phyloP scores from a whole-genome alignment of 129 eudicot genomes.

The Daucus carota region DH1_v3.0 NC_030381.2:49344501-49345000 shows the following conservation, averaged over 20 bases:
- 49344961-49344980: constrained; percentile 6
- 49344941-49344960: constrained; percentile 26
- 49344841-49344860: constrained; percentile 89
- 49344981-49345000: background rate
- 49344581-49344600: constrained; percentile 34
- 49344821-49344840: constrained; percentile 56
- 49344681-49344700: constrained; percentile 36
- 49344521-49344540: constrained; percentile 85
- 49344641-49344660: constrained; percentile 44
- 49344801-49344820: constrained; percentile 38
- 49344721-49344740: constrained; percentile 34
- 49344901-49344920: constrained; percentile 95
- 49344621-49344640: constrained; percentile 20
- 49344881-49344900: constrained; percentile 85
- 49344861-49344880: constrained; percentile 76
- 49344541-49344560: constrained; percentile 99
- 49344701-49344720: constrained; percentile 33
- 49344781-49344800: constrained; percentile 41
- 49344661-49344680: constrained; percentile 33
- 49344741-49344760: constrained; percentile 42
- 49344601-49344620: constrained; percentile 16
- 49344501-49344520: constrained; percentile 51
- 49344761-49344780: constrained; percentile 30
- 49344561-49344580: constrained; percentile 80
- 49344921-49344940: constrained; percentile 86